Base-by-base conservation (phyloP, 257 asterid species). In the Pogostemon cablin region DNA sequence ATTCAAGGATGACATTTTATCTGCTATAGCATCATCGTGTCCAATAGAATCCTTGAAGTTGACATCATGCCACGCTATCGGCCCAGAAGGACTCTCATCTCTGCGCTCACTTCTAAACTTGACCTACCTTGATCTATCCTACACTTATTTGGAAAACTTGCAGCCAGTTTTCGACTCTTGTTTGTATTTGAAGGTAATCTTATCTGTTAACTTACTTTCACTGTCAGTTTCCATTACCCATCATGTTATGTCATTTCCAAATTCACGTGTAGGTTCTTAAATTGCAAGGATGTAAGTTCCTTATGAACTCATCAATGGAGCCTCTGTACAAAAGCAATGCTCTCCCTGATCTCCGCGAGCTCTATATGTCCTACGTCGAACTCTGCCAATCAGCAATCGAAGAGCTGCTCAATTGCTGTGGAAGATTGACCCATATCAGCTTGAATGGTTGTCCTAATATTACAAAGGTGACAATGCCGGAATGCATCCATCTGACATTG, bases 211-310 rank as follows among this genome's bases (percentile, higher is more conserved):
- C 15, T 15, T 15, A 15, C 15, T 15, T 15, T 15, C 15, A 15
- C 15, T 15, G 15, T 15, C 15, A 15, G 15, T 15, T 15, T 15
- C 15, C 15, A 15, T 15, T 15, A 15, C 15, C 15, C 15, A 15
- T 15, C 15, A 15, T 15, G 15, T 15, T 15, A 15, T 15, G 15
- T 15, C 15, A 15, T 15, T 15, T 15, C 15, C 15, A 15, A 15
- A 60, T 67, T 73, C 68, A 42, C 39, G 34, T 74, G 17, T 68
- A 89, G 95, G 95, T 91, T 79, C 78, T 90, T 67, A 90, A 90
- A 80, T 72, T 90, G 86, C 97, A 90, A 85, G 97, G 95, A 8
- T 90, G 97, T 90, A 90, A 90, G 83, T 83, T 88, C 78, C 90
- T 90, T 41, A 61, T 80, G 15, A 83, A 86, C 76, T 49, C 90